Conservation (phyloP, 768 basidiomycete species). For the Termitomyces eurrhizus region DNA sequence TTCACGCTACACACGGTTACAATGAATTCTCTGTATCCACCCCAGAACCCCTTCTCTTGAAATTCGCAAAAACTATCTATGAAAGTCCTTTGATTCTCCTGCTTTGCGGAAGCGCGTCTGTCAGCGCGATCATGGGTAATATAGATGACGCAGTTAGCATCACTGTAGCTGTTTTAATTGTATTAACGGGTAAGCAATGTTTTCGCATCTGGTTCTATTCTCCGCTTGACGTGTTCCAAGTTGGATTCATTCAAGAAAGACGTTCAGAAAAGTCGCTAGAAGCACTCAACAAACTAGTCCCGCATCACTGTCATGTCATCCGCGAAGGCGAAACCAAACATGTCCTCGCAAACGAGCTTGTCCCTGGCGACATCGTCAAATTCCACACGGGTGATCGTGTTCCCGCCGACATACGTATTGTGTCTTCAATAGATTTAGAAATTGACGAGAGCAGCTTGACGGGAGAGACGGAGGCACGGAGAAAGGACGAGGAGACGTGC, state of each 20-base stretch:
- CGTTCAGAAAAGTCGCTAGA: constrained; percentile 93
- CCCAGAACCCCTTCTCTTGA: constrained; percentile 76
- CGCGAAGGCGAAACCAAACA: constrained; percentile 73
- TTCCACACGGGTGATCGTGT: constrained; percentile 92
- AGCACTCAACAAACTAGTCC: constrained; percentile 94
- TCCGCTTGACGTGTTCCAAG: constrained; percentile 27
- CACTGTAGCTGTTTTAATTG: constrained; percentile 86
- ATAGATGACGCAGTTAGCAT: constrained; percentile 94
- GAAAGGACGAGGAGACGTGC: constrained; percentile 61
- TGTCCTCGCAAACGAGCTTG: constrained; percentile 93
- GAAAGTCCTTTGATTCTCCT: constrained; percentile 91
- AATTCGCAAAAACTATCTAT: constrained; percentile 94
- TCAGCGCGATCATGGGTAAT: constrained; percentile 94
- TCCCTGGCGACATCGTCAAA: constrained; percentile 89
- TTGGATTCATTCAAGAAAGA: constrained; percentile 94
- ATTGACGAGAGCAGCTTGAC: constrained; percentile 95
- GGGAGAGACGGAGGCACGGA: constrained; percentile 82
- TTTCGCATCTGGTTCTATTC: background rate
- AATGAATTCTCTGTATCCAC: constrained; percentile 91
- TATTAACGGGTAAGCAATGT: constrained; percentile 71
- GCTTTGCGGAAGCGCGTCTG: constrained; percentile 82
- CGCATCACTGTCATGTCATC: constrained; percentile 91
- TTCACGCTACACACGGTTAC: constrained; percentile 74
- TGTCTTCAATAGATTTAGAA: constrained; percentile 81
- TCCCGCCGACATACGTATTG: constrained; percentile 87